Conservation (phyloP, 495 filamentous ascomycete species). For the Tuber calosporum region DNA sequence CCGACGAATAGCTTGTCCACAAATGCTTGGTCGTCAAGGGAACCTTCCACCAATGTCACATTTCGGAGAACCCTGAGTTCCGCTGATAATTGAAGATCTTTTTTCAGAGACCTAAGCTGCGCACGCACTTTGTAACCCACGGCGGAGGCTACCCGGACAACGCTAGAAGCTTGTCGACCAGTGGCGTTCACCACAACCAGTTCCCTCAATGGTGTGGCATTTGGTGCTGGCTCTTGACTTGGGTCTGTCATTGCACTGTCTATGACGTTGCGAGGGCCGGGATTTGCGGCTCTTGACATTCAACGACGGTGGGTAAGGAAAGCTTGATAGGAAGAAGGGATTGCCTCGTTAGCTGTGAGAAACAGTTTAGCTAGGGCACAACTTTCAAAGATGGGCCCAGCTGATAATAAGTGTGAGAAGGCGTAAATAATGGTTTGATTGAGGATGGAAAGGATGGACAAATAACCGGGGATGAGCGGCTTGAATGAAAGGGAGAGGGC, state of each 20-base stretch:
- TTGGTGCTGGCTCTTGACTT: constrained; percentile 46
- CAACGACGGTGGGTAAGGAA: constrained; percentile 8
- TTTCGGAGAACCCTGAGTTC: constrained; percentile 75
- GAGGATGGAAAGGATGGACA: constrained; percentile 6
- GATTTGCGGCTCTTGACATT: constrained; percentile 36
- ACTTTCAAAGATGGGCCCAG: constrained; percentile 9
- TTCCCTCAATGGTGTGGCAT: constrained; percentile 51
- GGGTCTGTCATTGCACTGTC: constrained; percentile 26
- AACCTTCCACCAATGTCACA: constrained; percentile 73
- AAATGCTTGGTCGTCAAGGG: constrained; percentile 63
- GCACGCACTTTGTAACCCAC: constrained; percentile 86
- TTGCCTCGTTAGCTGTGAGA: not conserved
- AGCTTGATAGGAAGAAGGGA: not conserved
- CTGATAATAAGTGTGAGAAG: constrained; percentile 10
- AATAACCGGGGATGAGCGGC: constrained; percentile 5
- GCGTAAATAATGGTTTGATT: constrained; percentile 6
- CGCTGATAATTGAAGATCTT: constrained; percentile 47
- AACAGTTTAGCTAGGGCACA: not conserved
- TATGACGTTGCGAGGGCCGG: constrained; percentile 23
- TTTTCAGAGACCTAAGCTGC: constrained; percentile 67
- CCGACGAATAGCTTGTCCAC: constrained; percentile 70
- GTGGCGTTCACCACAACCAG: constrained; percentile 89
- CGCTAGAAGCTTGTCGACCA: constrained; percentile 85
- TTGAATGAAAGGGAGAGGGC: constrained; percentile 28
- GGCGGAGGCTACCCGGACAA: constrained; percentile 84